phyloP scores from a whole-genome alignment of 1,284 basidiomycete species.

The Xerocomus amazonicus region DNA sequence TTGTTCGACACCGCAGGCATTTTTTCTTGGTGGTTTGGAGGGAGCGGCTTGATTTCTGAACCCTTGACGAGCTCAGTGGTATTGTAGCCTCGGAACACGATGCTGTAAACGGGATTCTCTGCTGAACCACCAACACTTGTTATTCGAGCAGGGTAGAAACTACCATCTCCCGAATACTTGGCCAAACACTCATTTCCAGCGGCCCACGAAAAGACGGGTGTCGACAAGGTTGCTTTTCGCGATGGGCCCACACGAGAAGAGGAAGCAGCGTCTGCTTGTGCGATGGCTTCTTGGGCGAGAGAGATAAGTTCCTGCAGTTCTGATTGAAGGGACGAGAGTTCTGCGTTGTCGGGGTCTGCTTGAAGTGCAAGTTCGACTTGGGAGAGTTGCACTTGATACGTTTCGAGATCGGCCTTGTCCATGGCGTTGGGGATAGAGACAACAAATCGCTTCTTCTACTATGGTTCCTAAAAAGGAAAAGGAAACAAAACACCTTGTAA shows the following conservation, averaged over 20 bases:
- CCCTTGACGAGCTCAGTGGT: constrained; percentile 87
- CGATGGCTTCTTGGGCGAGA: constrained; percentile 75
- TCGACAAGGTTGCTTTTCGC: constrained; percentile 49
- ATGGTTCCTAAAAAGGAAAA: constrained; percentile 25
- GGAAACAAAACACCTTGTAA: background rate
- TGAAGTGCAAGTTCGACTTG: constrained; percentile 87
- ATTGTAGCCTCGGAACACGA: constrained; percentile 94
- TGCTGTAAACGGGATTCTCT: constrained; percentile 85
- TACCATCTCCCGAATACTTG: constrained; percentile 86
- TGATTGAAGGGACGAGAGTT: constrained; percentile 70
- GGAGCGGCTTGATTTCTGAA: constrained; percentile 68
- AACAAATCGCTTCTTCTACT: background rate
- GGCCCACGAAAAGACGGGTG: constrained; percentile 53
- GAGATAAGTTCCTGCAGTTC: constrained; percentile 90
- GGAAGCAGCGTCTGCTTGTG: constrained; percentile 57
- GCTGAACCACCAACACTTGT: constrained; percentile 83
- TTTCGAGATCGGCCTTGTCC: constrained; percentile 80
- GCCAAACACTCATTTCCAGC: constrained; percentile 94
- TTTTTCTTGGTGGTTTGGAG: constrained; percentile 48
- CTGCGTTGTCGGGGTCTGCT: constrained; percentile 78
- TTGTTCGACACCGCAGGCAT: constrained; percentile 49
- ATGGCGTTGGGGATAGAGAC: constrained; percentile 34
- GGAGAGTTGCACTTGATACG: constrained; percentile 84
- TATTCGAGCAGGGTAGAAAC: constrained; percentile 91
- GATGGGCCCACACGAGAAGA: constrained; percentile 57